Evolutionary conservation across 306 rosid genomes (phyloP).

Genomic region (Corylus avellana): DNA sequence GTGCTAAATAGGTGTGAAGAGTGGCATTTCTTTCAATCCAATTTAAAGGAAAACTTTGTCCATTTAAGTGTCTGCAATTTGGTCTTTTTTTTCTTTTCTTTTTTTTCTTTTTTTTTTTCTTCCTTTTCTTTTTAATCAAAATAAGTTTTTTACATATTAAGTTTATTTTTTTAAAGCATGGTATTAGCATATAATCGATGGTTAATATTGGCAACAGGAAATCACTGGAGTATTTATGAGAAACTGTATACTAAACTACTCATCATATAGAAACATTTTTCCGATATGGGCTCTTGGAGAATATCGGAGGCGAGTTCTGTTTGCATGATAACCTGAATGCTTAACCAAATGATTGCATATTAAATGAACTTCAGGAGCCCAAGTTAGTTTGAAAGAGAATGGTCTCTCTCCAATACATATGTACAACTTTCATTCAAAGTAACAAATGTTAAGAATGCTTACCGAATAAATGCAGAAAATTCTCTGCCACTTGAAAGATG

Average conservation of each 20-base stretch:
- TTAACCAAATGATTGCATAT: background rate
- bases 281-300: slow-evolving; percentile 66
- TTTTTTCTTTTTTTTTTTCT: background rate
- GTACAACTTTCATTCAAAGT: background rate
- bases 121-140: background rate
- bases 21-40: too few relatives aligned
- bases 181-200: background rate
- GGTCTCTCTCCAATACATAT: background rate
- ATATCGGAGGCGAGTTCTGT: slow-evolving; percentile 37
- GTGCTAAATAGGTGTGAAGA: too few relatives aligned
- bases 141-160: background rate
- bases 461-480: too few relatives aligned
- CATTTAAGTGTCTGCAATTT: too few relatives aligned
- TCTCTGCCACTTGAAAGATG: too few relatives aligned
- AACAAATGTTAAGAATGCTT: too few relatives aligned
- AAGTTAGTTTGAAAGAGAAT: background rate
- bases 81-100: background rate
- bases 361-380: background rate
- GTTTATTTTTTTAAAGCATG: too few relatives aligned
- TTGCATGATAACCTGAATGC: slow-evolving; percentile 4
- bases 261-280: slow-evolving; percentile 51
- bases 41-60: too few relatives aligned
- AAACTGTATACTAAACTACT: slow-evolving; percentile 49
- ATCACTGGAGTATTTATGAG: slow-evolving; percentile 57
- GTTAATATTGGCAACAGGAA: slow-evolving; percentile 34